Base-by-base conservation (phyloP, 768 basidiomycete genomes). In the Nidularia sp. region DNA sequence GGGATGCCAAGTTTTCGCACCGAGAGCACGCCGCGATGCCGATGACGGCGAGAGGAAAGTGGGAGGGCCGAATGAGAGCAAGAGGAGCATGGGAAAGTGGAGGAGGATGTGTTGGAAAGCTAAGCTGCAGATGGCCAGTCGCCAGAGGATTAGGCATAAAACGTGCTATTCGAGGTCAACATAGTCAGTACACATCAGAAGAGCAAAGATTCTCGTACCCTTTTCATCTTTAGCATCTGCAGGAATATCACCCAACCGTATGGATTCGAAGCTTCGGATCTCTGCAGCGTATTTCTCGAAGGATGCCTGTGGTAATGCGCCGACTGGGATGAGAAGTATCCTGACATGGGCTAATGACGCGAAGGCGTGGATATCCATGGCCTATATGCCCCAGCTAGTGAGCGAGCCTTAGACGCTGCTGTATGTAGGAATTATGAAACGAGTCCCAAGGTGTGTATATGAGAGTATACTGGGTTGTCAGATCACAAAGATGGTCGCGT, bases 251-350 rank as follows among this genome's bases (percentile, higher is more conserved):
- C 83, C 84, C 32, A 96, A 77, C 48, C 85, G 80, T 56, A 97
- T 78, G 48, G 77, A 73, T 48, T 88, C 83, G 57, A 94, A 85
- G 18, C 78, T 78, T 47, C 84, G 77, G 52, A 98, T 83, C 59
- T 93, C 84, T 33, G 76, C 68, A 4, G 85, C 81, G 75, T 88
- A 92, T 56, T 76, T 77, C 47, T 92, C 84, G 63, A 90, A 97
- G 2, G 78, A 72, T n/a, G 79, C 57, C 41, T 77, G 76, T 1
- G 81, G 72, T 56, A 97, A 89, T 5, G 80, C 69, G 35, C 93
- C 92, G 8, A 98, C 84, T 12, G 96, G 95, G 12, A 97, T 69
- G 53, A 98, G 79, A 15, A 98, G 80, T 46, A 98, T 80, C 53
- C 81, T 85, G 52, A 98, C 75, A 64, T 91, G 90, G 15, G 91